These are phyloP conservation scores for Veloboletus limbatus DNA, from an alignment of 1,284 basidiomycete species.

Conservation along the genomic window DNA sequence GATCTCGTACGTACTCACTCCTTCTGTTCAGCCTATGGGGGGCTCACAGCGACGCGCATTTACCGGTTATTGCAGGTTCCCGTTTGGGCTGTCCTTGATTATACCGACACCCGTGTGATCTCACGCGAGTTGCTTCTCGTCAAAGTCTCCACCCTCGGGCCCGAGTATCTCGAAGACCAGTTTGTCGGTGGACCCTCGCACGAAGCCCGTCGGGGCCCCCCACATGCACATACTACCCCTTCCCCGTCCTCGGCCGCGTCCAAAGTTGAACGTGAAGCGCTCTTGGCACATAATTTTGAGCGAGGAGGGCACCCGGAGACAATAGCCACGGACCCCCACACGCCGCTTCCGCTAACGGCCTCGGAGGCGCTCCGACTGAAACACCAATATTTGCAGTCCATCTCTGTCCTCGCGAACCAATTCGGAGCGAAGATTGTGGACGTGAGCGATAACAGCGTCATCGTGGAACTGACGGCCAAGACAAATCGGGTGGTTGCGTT, in stretches of 20 bases:
- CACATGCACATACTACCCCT: conserved; percentile 6
- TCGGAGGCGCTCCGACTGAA: conserved; percentile 87
- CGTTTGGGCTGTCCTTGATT: conserved; percentile 96
- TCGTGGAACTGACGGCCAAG: conserved; percentile 95
- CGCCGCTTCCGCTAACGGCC: conserved; percentile 56
- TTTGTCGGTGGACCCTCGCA: conserved; percentile 80
- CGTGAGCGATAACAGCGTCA: conserved; percentile 90
- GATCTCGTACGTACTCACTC: conserved; percentile 68
- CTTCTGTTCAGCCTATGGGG: too few relatives aligned
- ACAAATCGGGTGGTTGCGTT: conserved; percentile 91
- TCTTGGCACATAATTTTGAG: conserved; percentile 76
- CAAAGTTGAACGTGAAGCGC: conserved; percentile 67
- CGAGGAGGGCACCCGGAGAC: conserved; percentile 44
- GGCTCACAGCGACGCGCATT: too few relatives aligned
- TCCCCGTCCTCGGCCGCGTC: conserved; percentile 23
- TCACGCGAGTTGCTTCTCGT: conserved; percentile 86
- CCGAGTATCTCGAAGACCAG: conserved; percentile 94
- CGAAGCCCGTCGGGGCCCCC: conserved; percentile 49
- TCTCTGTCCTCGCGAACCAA: conserved; percentile 82
- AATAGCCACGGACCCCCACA: conserved; percentile 15
- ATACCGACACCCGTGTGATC: conserved; percentile 88
- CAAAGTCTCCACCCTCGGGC: conserved; percentile 94
- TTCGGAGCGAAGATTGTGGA: conserved; percentile 95
- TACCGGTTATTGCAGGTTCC: conserved; percentile 89
- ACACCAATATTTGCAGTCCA: conserved; percentile 85